Conservation (phyloP, 495 filamentous ascomycete species). For the Penicillium egyptiacum region DNA sequence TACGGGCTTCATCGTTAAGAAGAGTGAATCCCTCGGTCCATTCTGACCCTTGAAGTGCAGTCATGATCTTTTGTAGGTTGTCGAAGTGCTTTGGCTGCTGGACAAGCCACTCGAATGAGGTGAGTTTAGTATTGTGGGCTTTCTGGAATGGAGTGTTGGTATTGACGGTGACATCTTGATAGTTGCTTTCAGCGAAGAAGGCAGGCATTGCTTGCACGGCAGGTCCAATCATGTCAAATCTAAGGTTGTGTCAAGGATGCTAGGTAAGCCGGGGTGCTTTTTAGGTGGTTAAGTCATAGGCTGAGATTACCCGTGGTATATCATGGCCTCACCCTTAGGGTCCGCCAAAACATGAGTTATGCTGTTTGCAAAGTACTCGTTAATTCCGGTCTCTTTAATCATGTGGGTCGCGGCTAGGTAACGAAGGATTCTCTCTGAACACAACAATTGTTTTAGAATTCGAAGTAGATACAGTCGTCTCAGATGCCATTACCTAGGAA, state of each 20-base stretch:
- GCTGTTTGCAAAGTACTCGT: constrained; percentile 35
- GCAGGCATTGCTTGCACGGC: constrained; percentile 33
- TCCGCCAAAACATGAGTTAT: constrained; percentile 35
- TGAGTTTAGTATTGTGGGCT: constrained; percentile 41
- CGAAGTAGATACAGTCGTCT: neutral
- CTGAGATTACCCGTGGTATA: constrained; percentile 33
- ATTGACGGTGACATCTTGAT: constrained; percentile 37
- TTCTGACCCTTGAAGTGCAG: constrained; percentile 24
- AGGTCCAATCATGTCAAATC: constrained; percentile 35
- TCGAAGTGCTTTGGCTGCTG: constrained; percentile 39
- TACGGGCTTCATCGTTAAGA: constrained; percentile 19
- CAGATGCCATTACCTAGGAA: constrained; percentile 27
- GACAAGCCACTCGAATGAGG: constrained; percentile 41
- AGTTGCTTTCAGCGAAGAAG: constrained; percentile 42
- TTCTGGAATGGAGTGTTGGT: constrained; percentile 41
- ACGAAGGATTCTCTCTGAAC: constrained; percentile 44
- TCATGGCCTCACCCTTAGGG: constrained; percentile 27
- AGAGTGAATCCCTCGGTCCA: constrained; percentile 37
- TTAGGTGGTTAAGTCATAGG: neutral
- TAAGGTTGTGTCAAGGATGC: constrained; percentile 13
- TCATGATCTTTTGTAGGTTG: constrained; percentile 42
- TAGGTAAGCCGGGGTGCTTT: neutral
- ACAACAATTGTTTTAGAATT: neutral
- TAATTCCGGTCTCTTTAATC: constrained; percentile 36
- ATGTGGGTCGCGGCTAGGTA: constrained; percentile 41